Conservation (phyloP, 805 yeast genomes). For the Ogataea haglerorum region DNA sequence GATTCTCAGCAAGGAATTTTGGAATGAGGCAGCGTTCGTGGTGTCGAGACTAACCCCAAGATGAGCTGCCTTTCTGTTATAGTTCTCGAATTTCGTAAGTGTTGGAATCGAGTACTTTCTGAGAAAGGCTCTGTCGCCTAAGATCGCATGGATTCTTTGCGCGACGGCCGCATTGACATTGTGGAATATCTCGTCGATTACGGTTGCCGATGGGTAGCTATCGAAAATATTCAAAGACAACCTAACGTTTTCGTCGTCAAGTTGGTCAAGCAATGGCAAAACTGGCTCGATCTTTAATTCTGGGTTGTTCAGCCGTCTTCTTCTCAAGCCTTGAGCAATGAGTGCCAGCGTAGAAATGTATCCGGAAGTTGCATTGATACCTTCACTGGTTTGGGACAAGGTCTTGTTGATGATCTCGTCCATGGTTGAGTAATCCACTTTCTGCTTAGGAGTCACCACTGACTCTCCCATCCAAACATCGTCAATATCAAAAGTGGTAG, state of each 20-base stretch:
- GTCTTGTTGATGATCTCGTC: slow-evolving; percentile 44
- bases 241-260: slow-evolving; percentile 81
- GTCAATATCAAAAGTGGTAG: slow-evolving; percentile 65
- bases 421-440: slow-evolving; percentile 51
- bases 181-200: slow-evolving; percentile 72
- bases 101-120: slow-evolving; percentile 89
- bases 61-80: slow-evolving; percentile 65
- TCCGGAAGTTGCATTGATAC: slow-evolving; percentile 52
- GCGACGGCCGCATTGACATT: slow-evolving; percentile 87
- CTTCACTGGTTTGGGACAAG: slow-evolving; percentile 27
- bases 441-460: slow-evolving; percentile 58
- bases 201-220: slow-evolving; percentile 49
- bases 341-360: slow-evolving; percentile 61
- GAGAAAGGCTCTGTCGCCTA: slow-evolving; percentile 79
- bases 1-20: slow-evolving; percentile 64
- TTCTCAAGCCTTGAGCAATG: slow-evolving; percentile 65
- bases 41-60: slow-evolving; percentile 72
- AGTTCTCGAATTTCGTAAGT: slow-evolving; percentile 71
- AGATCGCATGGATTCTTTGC: slow-evolving; percentile 63
- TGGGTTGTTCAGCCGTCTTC: slow-evolving; percentile 57
- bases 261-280: slow-evolving; percentile 67
- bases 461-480: slow-evolving; percentile 77
- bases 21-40: slow-evolving; percentile 64
- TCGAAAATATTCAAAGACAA: slow-evolving; percentile 72
- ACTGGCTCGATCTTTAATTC: slow-evolving; percentile 46